These are phyloP conservation scores for Sideroxylon spinosum DNA, from an alignment of 179 eudicot genomes.

Conservation along the genomic window DNA sequence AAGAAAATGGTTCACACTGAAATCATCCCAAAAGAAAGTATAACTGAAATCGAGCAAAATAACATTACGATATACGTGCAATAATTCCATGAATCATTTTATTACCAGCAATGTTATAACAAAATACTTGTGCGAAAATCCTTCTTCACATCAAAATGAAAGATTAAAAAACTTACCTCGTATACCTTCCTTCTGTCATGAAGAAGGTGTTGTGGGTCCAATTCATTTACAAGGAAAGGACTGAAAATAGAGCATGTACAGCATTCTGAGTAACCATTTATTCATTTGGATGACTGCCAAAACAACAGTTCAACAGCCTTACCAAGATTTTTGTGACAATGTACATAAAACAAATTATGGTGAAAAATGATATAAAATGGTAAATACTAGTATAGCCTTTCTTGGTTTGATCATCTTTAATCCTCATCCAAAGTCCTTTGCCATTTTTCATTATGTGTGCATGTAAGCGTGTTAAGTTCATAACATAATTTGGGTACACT, in stretches of 20 bases:
- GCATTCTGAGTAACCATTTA: not conserved
- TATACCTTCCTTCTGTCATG: slow-evolving; percentile 95
- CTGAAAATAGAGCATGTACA: slow-evolving; percentile 33
- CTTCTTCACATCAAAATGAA: not conserved
- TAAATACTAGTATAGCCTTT: not conserved
- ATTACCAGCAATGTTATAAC: too few relatives aligned
- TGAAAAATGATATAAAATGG: too few relatives aligned
- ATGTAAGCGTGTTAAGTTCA: too few relatives aligned
- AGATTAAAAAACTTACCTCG: slow-evolving; percentile 50
- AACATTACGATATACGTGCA: too few relatives aligned
- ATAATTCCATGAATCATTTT: too few relatives aligned
- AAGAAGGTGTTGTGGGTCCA: slow-evolving; percentile 84
- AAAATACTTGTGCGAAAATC: too few relatives aligned
- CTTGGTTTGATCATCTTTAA: not conserved
- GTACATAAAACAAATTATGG: not conserved
- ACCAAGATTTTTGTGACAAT: not conserved
- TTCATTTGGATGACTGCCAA: not conserved
- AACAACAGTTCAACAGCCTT: not conserved
- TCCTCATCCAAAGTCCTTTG: not conserved
- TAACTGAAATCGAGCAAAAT: too few relatives aligned
- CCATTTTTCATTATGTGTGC: not conserved
- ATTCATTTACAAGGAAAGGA: slow-evolving; percentile 89
- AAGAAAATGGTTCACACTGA: not conserved
- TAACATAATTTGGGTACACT: too few relatives aligned
- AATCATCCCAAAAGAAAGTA: not conserved